phyloP scores from a whole-genome alignment of 495 filamentous ascomycete genomes.

The Daldinia decipiens region DNA sequence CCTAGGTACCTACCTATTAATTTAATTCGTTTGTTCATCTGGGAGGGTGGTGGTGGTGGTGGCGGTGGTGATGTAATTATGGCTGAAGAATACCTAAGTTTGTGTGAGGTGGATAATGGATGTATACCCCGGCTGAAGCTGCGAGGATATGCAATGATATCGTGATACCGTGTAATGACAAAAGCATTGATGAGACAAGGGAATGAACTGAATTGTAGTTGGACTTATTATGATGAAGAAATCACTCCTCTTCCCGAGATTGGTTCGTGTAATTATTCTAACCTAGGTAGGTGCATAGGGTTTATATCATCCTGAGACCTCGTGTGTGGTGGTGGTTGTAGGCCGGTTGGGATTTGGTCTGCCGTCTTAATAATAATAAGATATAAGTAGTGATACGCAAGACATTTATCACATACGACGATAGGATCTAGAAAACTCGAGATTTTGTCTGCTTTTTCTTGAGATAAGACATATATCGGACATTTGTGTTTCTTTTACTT shows the following conservation, averaged over 20 bases:
- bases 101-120: too few species aligned
- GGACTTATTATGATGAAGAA: neutral
- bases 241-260: neutral
- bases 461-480: conserved; percentile 50
- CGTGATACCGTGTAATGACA: too few species aligned
- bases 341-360: neutral
- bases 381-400: neutral
- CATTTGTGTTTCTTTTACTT: too few species aligned
- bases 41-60: neutral
- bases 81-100: too few species aligned
- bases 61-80: too few species aligned
- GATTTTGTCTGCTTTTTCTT: conserved; percentile 61
- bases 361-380: neutral
- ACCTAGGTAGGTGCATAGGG: neutral
- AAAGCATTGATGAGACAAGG: too few species aligned
- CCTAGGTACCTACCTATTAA: neutral
- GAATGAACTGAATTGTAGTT: neutral
- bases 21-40: neutral
- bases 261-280: neutral
- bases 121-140: too few species aligned
- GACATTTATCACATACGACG: conserved; percentile 53
- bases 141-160: too few species aligned
- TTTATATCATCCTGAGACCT: neutral
- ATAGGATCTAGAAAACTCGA: conserved; percentile 57
- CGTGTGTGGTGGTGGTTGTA: neutral